Evolutionary conservation across 768 basidiomycete species (phyloP), one percentile per base, ranked within the genome.

Genomic region (Amanita rubescens): DNA sequence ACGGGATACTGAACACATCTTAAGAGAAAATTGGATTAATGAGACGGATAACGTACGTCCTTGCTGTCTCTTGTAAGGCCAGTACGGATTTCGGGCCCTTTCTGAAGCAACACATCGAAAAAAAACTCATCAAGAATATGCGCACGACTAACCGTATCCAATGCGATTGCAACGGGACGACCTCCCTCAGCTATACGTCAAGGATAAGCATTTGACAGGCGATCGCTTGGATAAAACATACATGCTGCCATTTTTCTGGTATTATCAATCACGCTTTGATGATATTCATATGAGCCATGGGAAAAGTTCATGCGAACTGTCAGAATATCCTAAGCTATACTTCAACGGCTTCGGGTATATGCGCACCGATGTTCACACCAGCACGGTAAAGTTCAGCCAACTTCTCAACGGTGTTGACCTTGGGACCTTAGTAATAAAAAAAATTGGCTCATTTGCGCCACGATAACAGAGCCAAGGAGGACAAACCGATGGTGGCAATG

Each of bases 271-370:
- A 98, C 96, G 59, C 90, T 94, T 75, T 99, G 94, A 74, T 98
- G 96, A 69, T 95, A 98, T 63, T 94, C 93, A 71, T 99, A 94
- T 53, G 87, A 87, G 44, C 96, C 96, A 82, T 99, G 96, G 51
- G 95, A 98, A 70, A 98, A 99, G 80, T 99, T 99, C 96, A 99
- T 98, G 72, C 96, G 94, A 59, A 99, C 96, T 97, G 61, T 17
- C 53, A 39, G n/a, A 19, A 32, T 17, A 35, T 37, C 39, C 50
- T 42, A 11, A 47, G 39, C 24, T 54, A 57, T 39, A 54, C 55
- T 33, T 57, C 53, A 19, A 46, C 48, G 39, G 34, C 32, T 41
- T 22, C 15, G 20, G 5, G n/a, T 37, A 33, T 37, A 47, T 15
- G 76, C 92, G 59, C 57, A 95, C 95, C 94, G 67, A 99, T 88